Evolutionary conservation across 768 basidiomycete genomes (phyloP).

Genomic region (Phanerochaete sordida): DNA sequence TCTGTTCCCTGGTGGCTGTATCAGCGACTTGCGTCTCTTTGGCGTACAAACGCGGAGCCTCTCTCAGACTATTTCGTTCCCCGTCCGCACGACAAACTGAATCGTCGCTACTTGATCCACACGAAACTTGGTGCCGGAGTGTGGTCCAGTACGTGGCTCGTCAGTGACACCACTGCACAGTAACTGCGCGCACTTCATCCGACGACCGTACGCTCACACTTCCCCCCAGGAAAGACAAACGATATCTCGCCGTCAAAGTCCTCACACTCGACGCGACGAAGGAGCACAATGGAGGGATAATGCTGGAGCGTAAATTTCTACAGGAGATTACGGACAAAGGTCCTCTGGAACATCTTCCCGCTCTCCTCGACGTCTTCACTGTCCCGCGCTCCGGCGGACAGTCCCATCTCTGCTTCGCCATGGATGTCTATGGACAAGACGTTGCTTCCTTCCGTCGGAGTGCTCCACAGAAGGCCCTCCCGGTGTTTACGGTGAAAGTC

Average conservation of each 20-base stretch:
- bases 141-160: constrained; percentile 10
- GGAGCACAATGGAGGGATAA: neutral
- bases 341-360: constrained; percentile 13
- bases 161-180: constrained; percentile 8
- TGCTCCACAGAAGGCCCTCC: constrained; percentile 18
- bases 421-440: constrained; percentile 16
- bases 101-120: constrained; percentile 3
- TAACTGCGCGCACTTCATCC: too few species aligned
- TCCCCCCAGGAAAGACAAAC: neutral
- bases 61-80: neutral
- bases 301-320: constrained; percentile 19
- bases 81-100: neutral
- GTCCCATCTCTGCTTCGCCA: constrained; percentile 23
- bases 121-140: constrained; percentile 11
- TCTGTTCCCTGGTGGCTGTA: too few species aligned
- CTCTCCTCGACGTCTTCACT: constrained; percentile 17
- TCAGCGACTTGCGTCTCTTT: too few species aligned
- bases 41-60: too few species aligned
- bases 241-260: constrained; percentile 18
- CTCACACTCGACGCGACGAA: constrained; percentile 20
- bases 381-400: constrained; percentile 9
- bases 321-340: constrained; percentile 10
- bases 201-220: too few species aligned
- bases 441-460: constrained; percentile 19
- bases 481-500: constrained; percentile 13